Evolutionary conservation across 2,329 filamentous ascomycete species (phyloP).

Genomic region (Westerdykella ornata): DNA sequence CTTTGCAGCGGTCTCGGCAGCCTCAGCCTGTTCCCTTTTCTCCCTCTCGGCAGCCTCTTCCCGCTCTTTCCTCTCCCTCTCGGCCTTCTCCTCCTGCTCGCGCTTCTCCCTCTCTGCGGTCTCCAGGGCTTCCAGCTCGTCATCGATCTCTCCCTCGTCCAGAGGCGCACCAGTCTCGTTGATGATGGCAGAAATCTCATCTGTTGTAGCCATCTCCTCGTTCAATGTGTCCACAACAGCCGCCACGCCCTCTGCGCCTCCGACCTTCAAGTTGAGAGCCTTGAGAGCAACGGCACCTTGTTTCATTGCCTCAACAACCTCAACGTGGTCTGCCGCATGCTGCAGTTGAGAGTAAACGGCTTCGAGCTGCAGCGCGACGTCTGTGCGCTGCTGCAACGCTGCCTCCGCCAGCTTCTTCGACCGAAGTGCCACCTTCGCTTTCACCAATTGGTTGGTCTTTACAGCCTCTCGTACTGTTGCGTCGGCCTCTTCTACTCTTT

Average conservation of each 20-base stretch:
- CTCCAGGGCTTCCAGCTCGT: conserved; percentile 75
- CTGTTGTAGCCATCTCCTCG: conserved; percentile 65
- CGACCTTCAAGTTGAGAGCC: conserved; percentile 67
- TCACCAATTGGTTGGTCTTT: conserved; percentile 61
- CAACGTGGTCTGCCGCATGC: conserved; percentile 76
- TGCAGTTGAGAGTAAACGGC: conserved; percentile 76
- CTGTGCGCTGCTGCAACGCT: conserved; percentile 63
- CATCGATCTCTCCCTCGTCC: conserved; percentile 79
- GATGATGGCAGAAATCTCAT: conserved; percentile 75
- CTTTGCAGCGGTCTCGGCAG: conserved; percentile 50
- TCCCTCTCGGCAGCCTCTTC: conserved; percentile 31
- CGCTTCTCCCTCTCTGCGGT: conserved; percentile 67
- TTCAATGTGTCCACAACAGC: conserved; percentile 67
- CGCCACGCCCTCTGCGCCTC: conserved; percentile 69
- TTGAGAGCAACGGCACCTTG: conserved; percentile 66
- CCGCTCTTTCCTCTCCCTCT: conserved; percentile 38
- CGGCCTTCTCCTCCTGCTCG: conserved; percentile 54
- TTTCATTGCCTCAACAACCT: conserved; percentile 77
- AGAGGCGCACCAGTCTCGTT: conserved; percentile 52
- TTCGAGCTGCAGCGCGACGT: conserved; percentile 73
- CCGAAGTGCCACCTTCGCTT: conserved; percentile 70
- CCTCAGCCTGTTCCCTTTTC: conserved; percentile 48
- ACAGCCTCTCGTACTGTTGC: conserved; percentile 63
- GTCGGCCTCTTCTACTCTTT: conserved; percentile 47
- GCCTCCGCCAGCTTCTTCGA: conserved; percentile 76